Evolutionary conservation across 2,329 filamentous ascomycete genomes (phyloP), one percentile per base, ranked within the genome.

Genomic region (Paradendryphiella salina): DNA sequence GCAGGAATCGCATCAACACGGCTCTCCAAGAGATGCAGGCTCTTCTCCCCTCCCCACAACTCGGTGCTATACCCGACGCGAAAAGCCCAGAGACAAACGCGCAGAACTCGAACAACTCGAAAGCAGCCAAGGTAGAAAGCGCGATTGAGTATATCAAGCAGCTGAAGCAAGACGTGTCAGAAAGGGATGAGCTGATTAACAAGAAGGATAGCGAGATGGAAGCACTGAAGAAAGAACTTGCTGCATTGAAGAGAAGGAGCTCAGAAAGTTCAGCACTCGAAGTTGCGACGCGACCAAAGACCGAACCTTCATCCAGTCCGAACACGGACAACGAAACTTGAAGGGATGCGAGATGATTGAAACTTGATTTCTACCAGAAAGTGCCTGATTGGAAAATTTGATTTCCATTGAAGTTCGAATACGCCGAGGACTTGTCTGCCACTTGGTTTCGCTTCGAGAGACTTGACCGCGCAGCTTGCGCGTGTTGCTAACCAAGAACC

Each of bases 111-210:
- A 68, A 67, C 50, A 71, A 69, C 65, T 96, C 91, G 75, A 99
- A 97, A 73, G 94, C 94, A 1, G 96, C 89, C 61, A 96, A 95
- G 0, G 94, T 99, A n/a, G 94, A 99, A 74, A 86, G 89, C 75
- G 94, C 94, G 1, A 97, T 97, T 64, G 87, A 92, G 50, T 96
- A 97, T 69, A 96, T 99, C 76, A 93, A 90, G 73, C 82, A 86
- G 53, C 75, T 99, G 54, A 86, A 95, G 73, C 78, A 83, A 62
- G 88, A 95, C 68, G 77, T 90, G 13, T 82, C 80, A 2, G 82
- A 84, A 28, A 85, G 85, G 17, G 85, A 85, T 43, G 77, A 75
- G 53, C 78, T 84, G 61, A 82, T 91, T 11, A 81, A 81, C 18
- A 80, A 81, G 48, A 83, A 87, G 13, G 88, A 89, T 64, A 80